Percentiles rank a stretch among this genome's conserved stretches.
Conservation (phyloP, 2,329 filamentous ascomycete species). For the Penicillium sp. region DNA sequence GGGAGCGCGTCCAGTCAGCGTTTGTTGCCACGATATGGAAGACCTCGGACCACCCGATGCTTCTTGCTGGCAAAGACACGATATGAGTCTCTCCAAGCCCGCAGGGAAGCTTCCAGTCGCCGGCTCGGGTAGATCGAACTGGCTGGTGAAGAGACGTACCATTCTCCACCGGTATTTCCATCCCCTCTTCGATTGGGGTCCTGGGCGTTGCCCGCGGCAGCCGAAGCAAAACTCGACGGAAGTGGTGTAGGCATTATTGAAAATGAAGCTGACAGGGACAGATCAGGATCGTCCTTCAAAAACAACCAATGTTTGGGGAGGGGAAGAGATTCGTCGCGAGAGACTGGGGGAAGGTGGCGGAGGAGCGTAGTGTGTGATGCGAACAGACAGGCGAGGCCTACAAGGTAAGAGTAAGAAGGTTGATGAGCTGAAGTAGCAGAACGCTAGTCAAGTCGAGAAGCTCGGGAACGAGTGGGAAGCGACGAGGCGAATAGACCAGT, state of each 20-base stretch:
- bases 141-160: slow-evolving; percentile 49
- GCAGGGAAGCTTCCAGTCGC: background rate
- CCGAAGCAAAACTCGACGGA: slow-evolving; percentile 77
- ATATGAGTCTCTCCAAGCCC: background rate
- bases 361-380: slow-evolving; percentile 18
- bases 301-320: slow-evolving; percentile 16
- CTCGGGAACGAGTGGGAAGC: background rate
- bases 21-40: slow-evolving; percentile 9
- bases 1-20: slow-evolving; percentile 12
- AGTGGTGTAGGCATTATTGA: slow-evolving; percentile 64
- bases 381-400: slow-evolving; percentile 13
- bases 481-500: slow-evolving; percentile 5
- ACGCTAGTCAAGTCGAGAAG: slow-evolving; percentile 19
- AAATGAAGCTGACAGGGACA: slow-evolving; percentile 16
- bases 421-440: slow-evolving; percentile 6
- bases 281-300: slow-evolving; percentile 21
- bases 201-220: slow-evolving; percentile 67
- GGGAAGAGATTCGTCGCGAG: slow-evolving; percentile 15
- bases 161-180: slow-evolving; percentile 61
- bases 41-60: background rate
- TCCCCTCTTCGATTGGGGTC: slow-evolving; percentile 55
- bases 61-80: background rate
- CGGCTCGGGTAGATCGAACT: slow-evolving; percentile 1
- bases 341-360: slow-evolving; percentile 18
- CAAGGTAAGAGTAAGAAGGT: slow-evolving; percentile 7